These are phyloP conservation scores for Aspergillus diversus DNA, from an alignment of 495 filamentous ascomycete species.

Conservation along the genomic window DNA sequence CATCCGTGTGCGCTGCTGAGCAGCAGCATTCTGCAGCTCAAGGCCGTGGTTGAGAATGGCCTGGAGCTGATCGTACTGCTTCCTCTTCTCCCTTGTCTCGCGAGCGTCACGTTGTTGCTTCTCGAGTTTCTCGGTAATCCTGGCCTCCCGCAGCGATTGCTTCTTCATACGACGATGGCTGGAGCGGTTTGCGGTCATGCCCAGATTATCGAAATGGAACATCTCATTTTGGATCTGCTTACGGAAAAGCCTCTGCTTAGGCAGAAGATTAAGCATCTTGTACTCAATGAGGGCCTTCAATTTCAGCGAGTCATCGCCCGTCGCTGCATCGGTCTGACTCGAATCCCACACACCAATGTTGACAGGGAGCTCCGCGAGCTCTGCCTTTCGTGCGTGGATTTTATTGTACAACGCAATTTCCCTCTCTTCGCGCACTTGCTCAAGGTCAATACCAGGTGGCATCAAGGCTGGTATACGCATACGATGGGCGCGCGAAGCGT, in stretches of 20 bases:
- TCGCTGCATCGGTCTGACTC: conserved; percentile 66
- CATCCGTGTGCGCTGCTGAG: conserved; percentile 64
- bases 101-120: conserved; percentile 97
- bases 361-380: conserved; percentile 78
- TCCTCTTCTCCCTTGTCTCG: conserved; percentile 93
- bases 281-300: conserved; percentile 90
- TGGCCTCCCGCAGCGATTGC: conserved; percentile 90
- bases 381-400: conserved; percentile 77
- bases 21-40: conserved; percentile 62
- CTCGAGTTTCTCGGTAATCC: conserved; percentile 97
- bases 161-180: conserved; percentile 94
- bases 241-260: conserved; percentile 82
- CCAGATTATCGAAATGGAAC: conserved; percentile 90
- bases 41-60: conserved; percentile 69
- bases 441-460: conserved; percentile 78
- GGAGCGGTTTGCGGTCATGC: conserved; percentile 90
- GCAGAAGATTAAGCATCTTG: conserved; percentile 79
- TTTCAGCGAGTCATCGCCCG: conserved; percentile 81
- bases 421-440: conserved; percentile 78
- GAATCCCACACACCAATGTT: conserved; percentile 86
- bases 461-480: conserved; percentile 82
- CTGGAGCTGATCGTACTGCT: conserved; percentile 85
- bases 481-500: conserved; percentile 70
- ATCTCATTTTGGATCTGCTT: conserved; percentile 86
- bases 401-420: conserved; percentile 89